Evolutionary conservation across 768 basidiomycete genomes (phyloP).

Genomic region (Mycena haematopus): DNA sequence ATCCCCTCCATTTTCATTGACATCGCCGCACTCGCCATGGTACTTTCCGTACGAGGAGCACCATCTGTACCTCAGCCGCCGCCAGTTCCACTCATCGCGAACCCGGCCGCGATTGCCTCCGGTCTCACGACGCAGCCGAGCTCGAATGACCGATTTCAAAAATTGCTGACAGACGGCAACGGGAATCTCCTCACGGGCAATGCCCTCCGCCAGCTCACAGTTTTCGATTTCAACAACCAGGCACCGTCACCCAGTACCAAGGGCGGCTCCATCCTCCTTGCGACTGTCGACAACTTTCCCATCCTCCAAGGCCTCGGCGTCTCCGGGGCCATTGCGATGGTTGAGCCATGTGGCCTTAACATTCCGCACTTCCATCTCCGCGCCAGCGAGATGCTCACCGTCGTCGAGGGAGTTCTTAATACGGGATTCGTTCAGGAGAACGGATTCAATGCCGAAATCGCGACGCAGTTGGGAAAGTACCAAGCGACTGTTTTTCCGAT

Average conservation of each 20-base stretch:
- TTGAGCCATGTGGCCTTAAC: slow-evolving; percentile 29
- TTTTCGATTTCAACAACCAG: slow-evolving; percentile 20
- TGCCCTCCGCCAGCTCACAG: background rate
- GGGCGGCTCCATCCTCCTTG: slow-evolving; percentile 27
- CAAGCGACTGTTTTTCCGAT: slow-evolving; percentile 11
- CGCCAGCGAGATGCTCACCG: slow-evolving; percentile 1
- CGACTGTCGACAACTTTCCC: slow-evolving; percentile 29
- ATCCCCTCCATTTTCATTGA: background rate
- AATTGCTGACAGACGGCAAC: slow-evolving; percentile 35
- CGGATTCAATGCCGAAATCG: slow-evolving; percentile 15
- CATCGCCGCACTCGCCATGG: background rate
- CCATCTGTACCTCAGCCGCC: background rate
- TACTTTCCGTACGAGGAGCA: background rate
- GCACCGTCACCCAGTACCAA: slow-evolving; percentile 1
- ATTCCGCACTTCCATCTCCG: slow-evolving; percentile 30
- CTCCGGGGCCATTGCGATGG: slow-evolving; percentile 14
- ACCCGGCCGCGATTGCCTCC: background rate
- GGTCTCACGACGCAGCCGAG: slow-evolving; percentile 5
- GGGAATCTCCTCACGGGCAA: slow-evolving; percentile 23
- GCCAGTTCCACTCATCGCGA: background rate
- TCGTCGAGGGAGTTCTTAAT: background rate
- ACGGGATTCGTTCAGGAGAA: slow-evolving; percentile 1
- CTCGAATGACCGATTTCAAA: slow-evolving; percentile 22
- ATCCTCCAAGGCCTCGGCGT: slow-evolving; percentile 18
- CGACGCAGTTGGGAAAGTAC: slow-evolving; percentile 21